A percentile compares a stretch with the other conserved stretches of the same genome.
phyloP scores from a whole-genome alignment of 164 flowering plant genomes.

The Piper longum region DNA sequence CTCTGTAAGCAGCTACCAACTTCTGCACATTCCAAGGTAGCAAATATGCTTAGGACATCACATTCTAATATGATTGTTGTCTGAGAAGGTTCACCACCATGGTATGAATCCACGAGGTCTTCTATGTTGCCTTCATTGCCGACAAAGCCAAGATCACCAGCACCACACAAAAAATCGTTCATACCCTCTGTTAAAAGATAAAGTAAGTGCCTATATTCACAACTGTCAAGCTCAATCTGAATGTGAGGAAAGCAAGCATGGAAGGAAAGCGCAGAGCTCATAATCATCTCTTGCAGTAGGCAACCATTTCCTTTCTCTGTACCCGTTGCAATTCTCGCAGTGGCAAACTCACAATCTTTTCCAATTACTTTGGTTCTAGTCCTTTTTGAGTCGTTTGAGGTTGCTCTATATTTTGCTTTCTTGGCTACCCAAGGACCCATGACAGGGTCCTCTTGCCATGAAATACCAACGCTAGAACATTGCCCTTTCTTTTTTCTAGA shows the following conservation, averaged over 20 bases:
- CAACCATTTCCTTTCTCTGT: constrained; percentile 26
- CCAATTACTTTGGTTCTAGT: constrained; percentile 24
- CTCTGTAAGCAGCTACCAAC: constrained; percentile 33
- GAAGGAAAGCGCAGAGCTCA: constrained; percentile 45
- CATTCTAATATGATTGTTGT: constrained; percentile 59
- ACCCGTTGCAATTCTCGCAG: constrained; percentile 40
- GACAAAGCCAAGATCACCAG: constrained; percentile 9
- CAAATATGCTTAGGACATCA: constrained; percentile 34
- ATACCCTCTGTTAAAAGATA: constrained; percentile 35
- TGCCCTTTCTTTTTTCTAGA: constrained; percentile 14
- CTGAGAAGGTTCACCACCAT: constrained; percentile 21
- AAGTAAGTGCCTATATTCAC: constrained; percentile 30
- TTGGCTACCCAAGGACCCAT: constrained; percentile 60
- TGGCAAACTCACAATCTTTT: constrained; percentile 57
- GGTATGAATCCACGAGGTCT: constrained; percentile 6
- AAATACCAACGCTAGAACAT: constrained; percentile 37
- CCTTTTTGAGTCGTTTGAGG: constrained; percentile 27
- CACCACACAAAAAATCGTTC: constrained; percentile 22
- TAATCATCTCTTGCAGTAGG: constrained; percentile 49
- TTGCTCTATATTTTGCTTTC: constrained; percentile 51
- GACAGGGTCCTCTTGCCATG: constrained; percentile 60
- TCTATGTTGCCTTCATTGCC: constrained; percentile 1
- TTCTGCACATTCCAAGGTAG: constrained; percentile 28
- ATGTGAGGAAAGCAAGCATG: constrained; percentile 38
- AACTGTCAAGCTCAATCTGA: constrained; percentile 23